Evolutionary conservation across 805 yeast genomes (phyloP).

Genomic region (Debaryomyces prosopidis): DNA sequence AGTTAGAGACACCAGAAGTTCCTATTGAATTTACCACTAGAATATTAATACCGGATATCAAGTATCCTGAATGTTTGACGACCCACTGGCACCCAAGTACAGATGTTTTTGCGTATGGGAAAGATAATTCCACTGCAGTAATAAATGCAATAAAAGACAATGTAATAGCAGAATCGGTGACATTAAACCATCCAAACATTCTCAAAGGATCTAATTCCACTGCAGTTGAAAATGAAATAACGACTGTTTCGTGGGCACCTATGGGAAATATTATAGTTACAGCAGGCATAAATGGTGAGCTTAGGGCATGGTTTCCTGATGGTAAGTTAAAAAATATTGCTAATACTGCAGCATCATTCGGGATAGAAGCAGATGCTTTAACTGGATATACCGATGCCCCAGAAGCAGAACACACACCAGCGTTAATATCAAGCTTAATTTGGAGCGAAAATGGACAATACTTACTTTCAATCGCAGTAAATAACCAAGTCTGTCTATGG

Average conservation of each 20-base stretch:
- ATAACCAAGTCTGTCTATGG: constrained; percentile 55
- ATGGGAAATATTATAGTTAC: constrained; percentile 63
- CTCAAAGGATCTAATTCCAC: constrained; percentile 9
- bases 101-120: constrained; percentile 56
- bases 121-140: constrained; percentile 46
- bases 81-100: constrained; percentile 59
- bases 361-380: not conserved
- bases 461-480: constrained; percentile 58
- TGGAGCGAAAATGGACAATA: constrained; percentile 64
- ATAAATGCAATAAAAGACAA: constrained; percentile 37
- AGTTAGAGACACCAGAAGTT: not conserved
- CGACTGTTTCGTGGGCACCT: constrained; percentile 61
- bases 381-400: constrained; percentile 9
- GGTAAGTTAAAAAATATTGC: constrained; percentile 60
- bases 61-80: constrained; percentile 45
- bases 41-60: constrained; percentile 37
- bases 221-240: constrained; percentile 23
- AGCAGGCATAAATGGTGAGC: constrained; percentile 67
- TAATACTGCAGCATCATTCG: constrained; percentile 12
- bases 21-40: constrained; percentile 23
- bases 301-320: constrained; percentile 74
- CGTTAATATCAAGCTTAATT: constrained; percentile 49
- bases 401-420: constrained; percentile 12
- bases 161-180: constrained; percentile 28
- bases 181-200: constrained; percentile 29